A percentile compares a stretch with the other conserved stretches of the same genome.
phyloP scores from a whole-genome alignment of 2,329 filamentous ascomycete genomes.

The Colletotrichum trifolii region DNA sequence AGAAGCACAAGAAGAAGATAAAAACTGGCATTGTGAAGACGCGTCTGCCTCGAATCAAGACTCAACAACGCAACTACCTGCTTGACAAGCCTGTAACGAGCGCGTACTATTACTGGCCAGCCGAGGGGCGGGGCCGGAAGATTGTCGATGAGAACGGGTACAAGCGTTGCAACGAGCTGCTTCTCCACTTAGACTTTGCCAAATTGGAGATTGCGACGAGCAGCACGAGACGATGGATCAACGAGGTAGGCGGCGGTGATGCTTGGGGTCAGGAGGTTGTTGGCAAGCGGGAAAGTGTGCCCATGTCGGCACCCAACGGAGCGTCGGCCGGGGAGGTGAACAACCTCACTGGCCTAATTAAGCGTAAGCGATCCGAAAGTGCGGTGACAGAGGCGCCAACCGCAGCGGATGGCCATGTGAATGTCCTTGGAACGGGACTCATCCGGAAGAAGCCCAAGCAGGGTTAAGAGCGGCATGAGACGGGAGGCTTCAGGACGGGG shows the following conservation, averaged over 20 bases:
- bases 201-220: slow-evolving; percentile 69
- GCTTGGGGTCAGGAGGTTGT: slow-evolving; percentile 63
- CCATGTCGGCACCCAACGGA: slow-evolving; percentile 28
- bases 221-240: slow-evolving; percentile 77
- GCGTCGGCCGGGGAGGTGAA: slow-evolving; percentile 48
- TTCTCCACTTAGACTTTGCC: slow-evolving; percentile 80
- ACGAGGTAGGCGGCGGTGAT: slow-evolving; percentile 69
- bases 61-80: slow-evolving; percentile 61
- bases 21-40: slow-evolving; percentile 71
- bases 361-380: slow-evolving; percentile 53
- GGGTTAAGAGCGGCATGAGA: neutral
- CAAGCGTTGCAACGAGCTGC: slow-evolving; percentile 73
- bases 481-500: too few species aligned
- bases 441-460: slow-evolving; percentile 69
- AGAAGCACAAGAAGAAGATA: slow-evolving; percentile 59
- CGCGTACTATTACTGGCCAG: slow-evolving; percentile 74
- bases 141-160: slow-evolving; percentile 74
- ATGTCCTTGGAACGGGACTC: slow-evolving; percentile 61
- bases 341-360: slow-evolving; percentile 61
- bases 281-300: slow-evolving; percentile 51
- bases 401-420: slow-evolving; percentile 43
- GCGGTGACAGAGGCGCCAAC: slow-evolving; percentile 29
- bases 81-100: slow-evolving; percentile 63
- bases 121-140: slow-evolving; percentile 69
- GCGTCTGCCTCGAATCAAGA: slow-evolving; percentile 74